Conservation (phyloP, 805 yeast genomes). For the Zygosaccharomyces rouxii region DNA sequence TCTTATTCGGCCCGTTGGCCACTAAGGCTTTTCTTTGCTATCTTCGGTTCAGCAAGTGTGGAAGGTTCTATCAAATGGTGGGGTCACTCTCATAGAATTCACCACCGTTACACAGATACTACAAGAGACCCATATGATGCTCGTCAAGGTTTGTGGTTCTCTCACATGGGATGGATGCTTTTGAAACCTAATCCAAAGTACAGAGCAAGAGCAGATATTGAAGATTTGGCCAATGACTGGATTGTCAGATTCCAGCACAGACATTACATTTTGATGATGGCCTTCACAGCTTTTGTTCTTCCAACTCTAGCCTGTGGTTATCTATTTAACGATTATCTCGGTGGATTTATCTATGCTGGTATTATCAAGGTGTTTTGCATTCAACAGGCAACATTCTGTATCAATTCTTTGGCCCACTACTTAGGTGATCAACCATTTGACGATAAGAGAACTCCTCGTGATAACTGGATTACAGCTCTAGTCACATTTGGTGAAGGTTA, state of each 20-base stretch:
- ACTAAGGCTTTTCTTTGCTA: slow-evolving; percentile 59
- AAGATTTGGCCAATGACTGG: slow-evolving; percentile 75
- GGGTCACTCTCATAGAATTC: slow-evolving; percentile 81
- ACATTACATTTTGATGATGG: slow-evolving; percentile 63
- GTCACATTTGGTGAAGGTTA: slow-evolving; percentile 88
- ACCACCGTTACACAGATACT: slow-evolving; percentile 84
- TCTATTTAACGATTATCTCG: slow-evolving; percentile 56
- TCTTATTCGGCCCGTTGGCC: slow-evolving; percentile 62
- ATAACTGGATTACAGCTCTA: slow-evolving; percentile 72
- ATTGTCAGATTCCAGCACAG: slow-evolving; percentile 77
- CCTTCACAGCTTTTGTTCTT: slow-evolving; percentile 53
- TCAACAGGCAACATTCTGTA: slow-evolving; percentile 85
- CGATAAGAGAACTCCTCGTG: slow-evolving; percentile 83
- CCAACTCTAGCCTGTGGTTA: slow-evolving; percentile 58
- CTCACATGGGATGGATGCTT: slow-evolving; percentile 86
- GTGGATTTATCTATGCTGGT: slow-evolving; percentile 77
- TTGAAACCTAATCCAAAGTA: slow-evolving; percentile 74
- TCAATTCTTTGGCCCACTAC: slow-evolving; percentile 83
- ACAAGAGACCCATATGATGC: slow-evolving; percentile 83
- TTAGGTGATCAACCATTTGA: slow-evolving; percentile 83
- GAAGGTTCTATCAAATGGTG: slow-evolving; percentile 90
- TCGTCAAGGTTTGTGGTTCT: slow-evolving; percentile 75
- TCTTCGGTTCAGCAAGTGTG: slow-evolving; percentile 77
- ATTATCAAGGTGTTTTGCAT: slow-evolving; percentile 62
- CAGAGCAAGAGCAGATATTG: slow-evolving; percentile 76